Evolutionary conservation across 78 protist genomes (phyloP).

Genomic region (Speleostelium caveatum): DNA sequence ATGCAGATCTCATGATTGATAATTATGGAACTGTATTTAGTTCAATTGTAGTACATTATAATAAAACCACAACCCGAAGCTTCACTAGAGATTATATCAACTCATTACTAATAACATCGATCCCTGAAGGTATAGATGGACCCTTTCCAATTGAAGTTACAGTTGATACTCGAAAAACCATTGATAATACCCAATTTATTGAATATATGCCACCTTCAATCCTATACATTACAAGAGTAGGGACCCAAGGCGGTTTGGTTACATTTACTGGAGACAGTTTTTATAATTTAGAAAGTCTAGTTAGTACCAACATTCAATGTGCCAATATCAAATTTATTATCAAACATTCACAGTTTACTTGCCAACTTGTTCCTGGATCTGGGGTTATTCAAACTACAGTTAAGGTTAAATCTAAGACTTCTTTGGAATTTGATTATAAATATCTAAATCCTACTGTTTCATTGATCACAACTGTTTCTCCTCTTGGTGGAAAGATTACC

Average conservation of each 20-base stretch:
- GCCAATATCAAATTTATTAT: not conserved
- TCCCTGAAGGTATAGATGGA: slow-evolving; percentile 49
- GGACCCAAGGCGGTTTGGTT: slow-evolving; percentile 19
- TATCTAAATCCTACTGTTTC: not conserved
- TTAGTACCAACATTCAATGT: not conserved
- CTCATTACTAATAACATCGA: not conserved
- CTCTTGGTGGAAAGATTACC: slow-evolving; percentile 9
- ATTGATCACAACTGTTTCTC: not conserved
- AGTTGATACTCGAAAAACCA: slow-evolving; percentile 12
- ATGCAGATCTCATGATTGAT: slow-evolving; percentile 4
- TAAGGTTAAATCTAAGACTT: not conserved
- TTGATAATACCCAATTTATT: not conserved
- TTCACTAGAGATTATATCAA: slow-evolving; percentile 7
- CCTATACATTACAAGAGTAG: not conserved
- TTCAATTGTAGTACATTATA: not conserved
- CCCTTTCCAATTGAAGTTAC: not conserved
- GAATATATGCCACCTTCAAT: slow-evolving; percentile 15
- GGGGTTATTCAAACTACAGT: not conserved
- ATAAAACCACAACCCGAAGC: not conserved
- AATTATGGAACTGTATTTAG: slow-evolving; percentile 49
- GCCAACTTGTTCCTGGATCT: not conserved
- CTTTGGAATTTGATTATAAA: not conserved
- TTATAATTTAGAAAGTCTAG: not conserved
- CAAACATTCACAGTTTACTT: not conserved
- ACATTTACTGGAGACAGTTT: slow-evolving; percentile 14